Percentiles rank a stretch among this genome's conserved stretches.
Evolutionary conservation across 2,329 filamentous ascomycete species (phyloP).

Genomic region (Capronia americana): DNA sequence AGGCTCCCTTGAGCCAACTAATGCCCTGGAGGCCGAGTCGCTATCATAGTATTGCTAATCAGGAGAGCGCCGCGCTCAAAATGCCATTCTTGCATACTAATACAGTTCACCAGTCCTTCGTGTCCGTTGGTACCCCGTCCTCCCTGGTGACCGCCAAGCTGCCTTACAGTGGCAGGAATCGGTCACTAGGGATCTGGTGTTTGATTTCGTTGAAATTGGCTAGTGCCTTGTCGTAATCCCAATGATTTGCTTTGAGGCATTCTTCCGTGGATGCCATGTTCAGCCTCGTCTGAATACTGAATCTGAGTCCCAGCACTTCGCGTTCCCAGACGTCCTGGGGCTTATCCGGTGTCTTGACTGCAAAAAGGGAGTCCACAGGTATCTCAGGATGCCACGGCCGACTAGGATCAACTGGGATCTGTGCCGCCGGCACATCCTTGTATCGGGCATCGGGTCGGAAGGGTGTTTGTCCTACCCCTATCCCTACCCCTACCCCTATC

Average conservation of each 20-base stretch:
- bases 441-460: constrained; percentile 71
- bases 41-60: constrained; percentile 17
- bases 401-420: constrained; percentile 60
- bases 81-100: constrained; percentile 11
- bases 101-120: background rate
- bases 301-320: constrained; percentile 71
- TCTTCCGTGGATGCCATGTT: constrained; percentile 77
- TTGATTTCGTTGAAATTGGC: constrained; percentile 75
- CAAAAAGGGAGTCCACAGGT: constrained; percentile 46
- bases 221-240: constrained; percentile 79
- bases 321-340: constrained; percentile 63
- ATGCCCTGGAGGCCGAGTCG: background rate
- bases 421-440: constrained; percentile 67
- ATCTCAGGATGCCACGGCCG: constrained; percentile 33
- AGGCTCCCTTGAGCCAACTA: background rate
- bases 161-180: constrained; percentile 30
- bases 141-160: background rate
- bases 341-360: constrained; percentile 51
- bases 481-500: background rate
- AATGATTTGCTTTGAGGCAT: constrained; percentile 79
- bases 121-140: background rate
- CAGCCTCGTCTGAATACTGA: constrained; percentile 81
- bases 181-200: constrained; percentile 36
- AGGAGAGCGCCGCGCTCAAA: constrained; percentile 15
- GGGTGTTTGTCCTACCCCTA: constrained; percentile 3